Conservation (phyloP, 225 moss, liverwort and hornwort species). For the Anthoceros angustus region DNA sequence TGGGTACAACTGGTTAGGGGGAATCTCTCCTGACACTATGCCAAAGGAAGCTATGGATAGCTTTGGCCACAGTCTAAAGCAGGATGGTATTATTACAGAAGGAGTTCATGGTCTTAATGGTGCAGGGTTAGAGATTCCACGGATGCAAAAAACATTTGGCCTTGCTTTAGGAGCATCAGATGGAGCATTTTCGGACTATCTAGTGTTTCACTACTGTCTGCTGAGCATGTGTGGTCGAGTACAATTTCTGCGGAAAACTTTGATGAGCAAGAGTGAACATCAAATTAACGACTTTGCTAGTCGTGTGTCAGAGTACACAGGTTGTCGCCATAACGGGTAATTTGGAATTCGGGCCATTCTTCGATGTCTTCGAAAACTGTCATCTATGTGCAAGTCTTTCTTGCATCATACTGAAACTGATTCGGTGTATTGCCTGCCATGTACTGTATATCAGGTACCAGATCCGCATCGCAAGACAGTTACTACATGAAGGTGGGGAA, state of each 20-base stretch:
- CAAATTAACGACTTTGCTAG: slow-evolving; percentile 72
- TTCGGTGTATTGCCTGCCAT: background rate
- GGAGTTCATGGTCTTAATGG: slow-evolving; percentile 26
- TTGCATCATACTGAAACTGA: slow-evolving; percentile 4
- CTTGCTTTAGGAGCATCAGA: background rate
- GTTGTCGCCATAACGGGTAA: slow-evolving; percentile 93
- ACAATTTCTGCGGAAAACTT: slow-evolving; percentile 51
- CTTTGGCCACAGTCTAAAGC: slow-evolving; percentile 8
- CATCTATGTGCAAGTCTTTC: background rate
- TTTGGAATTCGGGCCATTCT: background rate
- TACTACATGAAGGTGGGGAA: slow-evolving; percentile 47
- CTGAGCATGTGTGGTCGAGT: slow-evolving; percentile 65
- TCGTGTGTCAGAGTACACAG: slow-evolving; percentile 69
- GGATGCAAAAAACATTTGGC: slow-evolving; percentile 22
- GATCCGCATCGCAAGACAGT: slow-evolving; percentile 49
- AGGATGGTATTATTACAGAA: slow-evolving; percentile 35
- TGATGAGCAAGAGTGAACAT: slow-evolving; percentile 47
- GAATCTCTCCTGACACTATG: background rate
- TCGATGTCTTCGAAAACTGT: background rate
- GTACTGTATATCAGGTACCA: slow-evolving; percentile 36
- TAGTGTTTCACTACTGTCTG: slow-evolving; percentile 80
- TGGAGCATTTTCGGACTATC: slow-evolving; percentile 40
- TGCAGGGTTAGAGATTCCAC: slow-evolving; percentile 23
- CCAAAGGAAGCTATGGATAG: background rate
- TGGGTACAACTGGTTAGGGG: background rate